Conservation (phyloP, 305 asterid species). For the Fraxinus paxiana region DNA sequence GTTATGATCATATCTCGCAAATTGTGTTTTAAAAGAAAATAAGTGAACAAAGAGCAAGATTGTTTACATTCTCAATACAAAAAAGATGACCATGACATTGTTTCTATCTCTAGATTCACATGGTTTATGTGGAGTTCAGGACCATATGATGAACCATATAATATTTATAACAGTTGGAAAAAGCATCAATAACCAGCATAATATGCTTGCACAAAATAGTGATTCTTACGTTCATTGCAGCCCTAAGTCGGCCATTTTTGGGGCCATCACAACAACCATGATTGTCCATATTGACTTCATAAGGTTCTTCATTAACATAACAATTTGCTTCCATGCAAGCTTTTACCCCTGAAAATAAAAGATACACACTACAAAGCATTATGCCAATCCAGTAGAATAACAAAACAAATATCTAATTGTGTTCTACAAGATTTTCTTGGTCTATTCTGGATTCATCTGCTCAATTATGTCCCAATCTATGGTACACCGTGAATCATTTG, state of each 20-base stretch:
- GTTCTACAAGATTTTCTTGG: neutral
- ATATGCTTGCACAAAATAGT: constrained; percentile 2
- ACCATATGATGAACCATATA: neutral
- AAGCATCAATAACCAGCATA: neutral
- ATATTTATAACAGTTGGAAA: neutral
- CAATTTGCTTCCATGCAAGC: constrained; percentile 57
- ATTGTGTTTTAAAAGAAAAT: neutral
- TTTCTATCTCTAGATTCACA: neutral
- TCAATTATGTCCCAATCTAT: neutral
- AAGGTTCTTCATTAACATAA: constrained; percentile 64
- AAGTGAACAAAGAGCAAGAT: neutral
- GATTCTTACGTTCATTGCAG: constrained; percentile 47
- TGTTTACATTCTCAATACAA: neutral
- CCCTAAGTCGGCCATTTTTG: constrained; percentile 69
- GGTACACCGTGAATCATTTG: neutral
- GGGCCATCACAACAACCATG: constrained; percentile 76
- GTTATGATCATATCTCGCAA: neutral
- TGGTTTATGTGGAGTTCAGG: neutral
- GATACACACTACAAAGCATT: constrained; percentile 2
- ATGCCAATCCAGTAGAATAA: neutral
- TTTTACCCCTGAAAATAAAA: constrained; percentile 60
- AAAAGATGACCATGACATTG: neutral
- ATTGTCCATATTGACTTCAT: constrained; percentile 67
- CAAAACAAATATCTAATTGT: neutral
- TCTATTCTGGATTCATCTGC: neutral